Evolutionary conservation across 1,284 basidiomycete species (phyloP), one percentile per base, ranked within the genome.

Genomic region (Cutaneotrichosporon spelunceum): DNA sequence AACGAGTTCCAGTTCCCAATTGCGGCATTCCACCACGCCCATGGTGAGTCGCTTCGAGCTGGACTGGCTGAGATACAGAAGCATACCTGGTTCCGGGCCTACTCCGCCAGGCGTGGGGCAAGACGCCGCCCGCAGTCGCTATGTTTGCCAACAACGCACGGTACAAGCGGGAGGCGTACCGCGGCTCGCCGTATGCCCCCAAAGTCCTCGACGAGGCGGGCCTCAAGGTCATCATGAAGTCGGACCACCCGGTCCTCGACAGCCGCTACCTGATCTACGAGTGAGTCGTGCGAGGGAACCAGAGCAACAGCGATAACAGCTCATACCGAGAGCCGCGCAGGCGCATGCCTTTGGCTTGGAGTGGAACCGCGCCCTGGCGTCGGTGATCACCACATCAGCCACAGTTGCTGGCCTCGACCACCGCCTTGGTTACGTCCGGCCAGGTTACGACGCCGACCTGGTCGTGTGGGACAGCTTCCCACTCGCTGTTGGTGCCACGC

Each of bases 391-490:
- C 1, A 88, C 87, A 13, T 87, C 93, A 1, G 91, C 93, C 1
- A 83, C 82, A 42, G 83, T 87, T 2, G 81, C 91, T 63, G 93
- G 92, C 1, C 80, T 89, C 61, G 87, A 87, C 61, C 91, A 96
- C 75, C 84, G 93, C 30, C 81, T 96, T 57, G 93, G 93, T 1
- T 87, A 82, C 68, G 77, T 93, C 36, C 83, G 85, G 59, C 72
- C 82, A 70, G 89, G 90, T 19, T 81, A 78, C 64, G 80, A 78
- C 63, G 77, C 78, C 39, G 75, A 93, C 75, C 68, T 94, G n/a
- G 90, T 93, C 19, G 82, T 94, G 4, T 94, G 92, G 91, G 90
- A 93, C 68, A 87, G 85, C 24, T 91, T 92, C 76, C 91, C 91
- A 0, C 83, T 94, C 29, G 80, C 86, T 0, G 81, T 93, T 3